Evolutionary conservation across 2,329 filamentous ascomycete genomes (phyloP).

Genomic region (Phialemoniopsis sp.): DNA sequence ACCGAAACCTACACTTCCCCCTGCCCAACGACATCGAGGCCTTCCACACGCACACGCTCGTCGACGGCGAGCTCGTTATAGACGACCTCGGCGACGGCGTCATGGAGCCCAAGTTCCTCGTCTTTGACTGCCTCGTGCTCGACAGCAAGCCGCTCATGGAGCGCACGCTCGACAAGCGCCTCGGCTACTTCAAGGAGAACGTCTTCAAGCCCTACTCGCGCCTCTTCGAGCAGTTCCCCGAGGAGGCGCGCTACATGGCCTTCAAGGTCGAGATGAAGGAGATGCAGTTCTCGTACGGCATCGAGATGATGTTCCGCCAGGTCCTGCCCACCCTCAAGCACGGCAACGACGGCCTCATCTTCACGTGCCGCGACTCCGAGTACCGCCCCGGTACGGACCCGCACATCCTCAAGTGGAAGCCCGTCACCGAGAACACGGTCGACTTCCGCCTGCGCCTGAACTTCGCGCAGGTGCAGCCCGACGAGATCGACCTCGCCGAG

Average conservation of each 20-base stretch:
- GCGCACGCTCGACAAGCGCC: constrained; percentile 79
- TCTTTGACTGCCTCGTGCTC: constrained; percentile 88
- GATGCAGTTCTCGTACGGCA: constrained; percentile 84
- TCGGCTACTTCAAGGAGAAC: constrained; percentile 79
- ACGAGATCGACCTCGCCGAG: constrained; percentile 63
- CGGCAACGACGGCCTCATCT: constrained; percentile 95
- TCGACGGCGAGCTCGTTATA: constrained; percentile 91
- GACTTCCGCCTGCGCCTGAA: constrained; percentile 80
- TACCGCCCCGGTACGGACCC: constrained; percentile 90
- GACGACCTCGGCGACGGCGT: constrained; percentile 68
- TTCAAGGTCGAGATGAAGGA: constrained; percentile 86
- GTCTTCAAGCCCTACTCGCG: constrained; percentile 68
- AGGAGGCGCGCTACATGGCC: constrained; percentile 65
- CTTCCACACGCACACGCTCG: constrained; percentile 76
- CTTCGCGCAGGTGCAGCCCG: constrained; percentile 67
- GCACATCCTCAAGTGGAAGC: constrained; percentile 98
- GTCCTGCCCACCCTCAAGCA: constrained; percentile 81
- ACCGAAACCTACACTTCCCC: constrained; percentile 73
- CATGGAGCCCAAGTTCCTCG: constrained; percentile 74
- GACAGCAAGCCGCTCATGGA: constrained; percentile 73
- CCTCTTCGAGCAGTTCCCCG: constrained; percentile 61
- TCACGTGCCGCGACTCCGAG: constrained; percentile 84
- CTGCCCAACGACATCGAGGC: constrained; percentile 56
- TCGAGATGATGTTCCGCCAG: constrained; percentile 87
- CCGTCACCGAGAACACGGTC: constrained; percentile 88